Evolutionary conservation across 257 asterid genomes (phyloP).

Genomic region (Lycium barbarum): DNA sequence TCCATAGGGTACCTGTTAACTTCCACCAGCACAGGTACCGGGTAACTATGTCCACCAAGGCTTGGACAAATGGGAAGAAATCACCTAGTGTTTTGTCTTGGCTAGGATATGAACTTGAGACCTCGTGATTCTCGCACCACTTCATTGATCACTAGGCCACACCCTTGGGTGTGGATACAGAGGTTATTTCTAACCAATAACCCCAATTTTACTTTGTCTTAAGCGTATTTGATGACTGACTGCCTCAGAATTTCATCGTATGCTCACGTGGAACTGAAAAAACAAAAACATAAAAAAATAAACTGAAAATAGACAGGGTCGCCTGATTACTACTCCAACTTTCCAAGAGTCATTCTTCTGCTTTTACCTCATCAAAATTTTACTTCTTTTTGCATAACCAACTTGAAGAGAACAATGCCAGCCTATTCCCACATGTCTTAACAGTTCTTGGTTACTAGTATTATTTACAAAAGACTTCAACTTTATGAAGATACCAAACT

Average conservation of each 20-base stretch:
- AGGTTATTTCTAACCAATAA: background rate
- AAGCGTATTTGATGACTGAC: background rate
- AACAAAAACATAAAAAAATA: background rate
- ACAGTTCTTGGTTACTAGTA: background rate
- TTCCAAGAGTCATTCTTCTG: background rate
- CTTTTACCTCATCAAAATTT: background rate
- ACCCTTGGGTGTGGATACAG: too few relatives aligned
- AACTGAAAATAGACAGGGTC: background rate
- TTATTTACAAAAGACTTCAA: conserved; percentile 12
- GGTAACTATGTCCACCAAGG: too few relatives aligned
- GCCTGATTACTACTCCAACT: background rate
- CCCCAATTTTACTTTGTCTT: background rate
- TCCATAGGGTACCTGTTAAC: too few relatives aligned
- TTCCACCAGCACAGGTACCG: too few relatives aligned
- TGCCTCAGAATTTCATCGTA: background rate
- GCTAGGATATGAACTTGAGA: too few relatives aligned
- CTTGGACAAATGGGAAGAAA: too few relatives aligned
- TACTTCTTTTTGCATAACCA: background rate
- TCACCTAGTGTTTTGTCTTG: too few relatives aligned
- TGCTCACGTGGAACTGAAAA: background rate
- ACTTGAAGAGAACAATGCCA: background rate
- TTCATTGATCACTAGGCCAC: too few relatives aligned
- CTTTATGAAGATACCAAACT: background rate
- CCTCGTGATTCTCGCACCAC: too few relatives aligned
- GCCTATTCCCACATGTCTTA: background rate